These are phyloP conservation scores for Claviceps sorghi DNA, from an alignment of 2,329 filamentous ascomycete genomes.

Conservation along the genomic window DNA sequence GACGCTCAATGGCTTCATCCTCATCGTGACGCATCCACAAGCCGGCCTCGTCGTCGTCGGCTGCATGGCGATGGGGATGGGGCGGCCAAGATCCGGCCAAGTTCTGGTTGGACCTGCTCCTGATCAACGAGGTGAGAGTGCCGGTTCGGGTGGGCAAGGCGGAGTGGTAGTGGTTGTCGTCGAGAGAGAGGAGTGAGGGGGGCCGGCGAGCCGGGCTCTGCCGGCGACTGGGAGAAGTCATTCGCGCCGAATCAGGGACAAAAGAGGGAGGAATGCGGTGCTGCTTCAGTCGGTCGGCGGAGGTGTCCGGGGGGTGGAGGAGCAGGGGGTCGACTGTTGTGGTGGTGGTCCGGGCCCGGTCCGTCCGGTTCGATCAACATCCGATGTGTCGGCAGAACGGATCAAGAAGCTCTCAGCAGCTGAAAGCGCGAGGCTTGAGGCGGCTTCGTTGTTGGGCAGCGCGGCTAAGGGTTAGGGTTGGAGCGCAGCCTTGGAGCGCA, in stretches of 20 bases:
- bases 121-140: conserved; percentile 23
- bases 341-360: not conserved
- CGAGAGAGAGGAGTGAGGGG: conserved; percentile 18
- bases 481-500: too few relatives aligned
- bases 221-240: conserved; percentile 17
- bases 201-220: conserved; percentile 15
- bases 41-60: conserved; percentile 20
- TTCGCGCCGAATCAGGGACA: conserved; percentile 3
- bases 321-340: too few relatives aligned
- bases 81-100: conserved; percentile 14
- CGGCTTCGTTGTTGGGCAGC: too few relatives aligned
- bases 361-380: not conserved
- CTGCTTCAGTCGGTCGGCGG: not conserved
- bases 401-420: not conserved
- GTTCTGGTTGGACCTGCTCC: conserved; percentile 23
- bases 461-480: too few relatives aligned
- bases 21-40: conserved; percentile 14
- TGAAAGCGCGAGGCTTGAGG: not conserved
- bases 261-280: not conserved
- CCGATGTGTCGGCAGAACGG: not conserved
- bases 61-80: conserved; percentile 7
- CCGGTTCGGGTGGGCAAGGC: conserved; percentile 23
- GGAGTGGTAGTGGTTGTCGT: conserved; percentile 18
- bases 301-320: not conserved
- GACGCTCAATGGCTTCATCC: conserved; percentile 30